A percentile compares a stretch with the other conserved stretches of the same genome.
These are phyloP conservation scores for Hyphodiscus sp. DNA, from an alignment of 2,329 filamentous ascomycete species.

Conservation along the genomic window DNA sequence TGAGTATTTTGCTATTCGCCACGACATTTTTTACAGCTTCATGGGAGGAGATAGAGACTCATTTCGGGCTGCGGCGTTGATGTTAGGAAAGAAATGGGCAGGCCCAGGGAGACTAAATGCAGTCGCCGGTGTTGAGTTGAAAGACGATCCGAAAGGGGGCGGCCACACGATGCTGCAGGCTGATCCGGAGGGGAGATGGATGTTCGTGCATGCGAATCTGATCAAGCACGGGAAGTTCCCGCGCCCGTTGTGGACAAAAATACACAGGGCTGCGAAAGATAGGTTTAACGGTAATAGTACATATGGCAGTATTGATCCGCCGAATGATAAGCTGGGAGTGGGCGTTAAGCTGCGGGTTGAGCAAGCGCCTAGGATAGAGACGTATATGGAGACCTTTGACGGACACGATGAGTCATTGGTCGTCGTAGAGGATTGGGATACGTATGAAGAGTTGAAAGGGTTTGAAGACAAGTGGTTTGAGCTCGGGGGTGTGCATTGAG, in stretches of 20 bases:
- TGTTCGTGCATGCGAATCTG: slow-evolving; percentile 21
- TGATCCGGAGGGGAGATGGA: slow-evolving; percentile 14
- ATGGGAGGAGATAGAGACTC: slow-evolving; percentile 18
- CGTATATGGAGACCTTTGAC: slow-evolving; percentile 10
- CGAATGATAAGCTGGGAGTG: slow-evolving; percentile 14
- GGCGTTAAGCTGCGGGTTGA: slow-evolving; percentile 15
- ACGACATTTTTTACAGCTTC: slow-evolving; percentile 16
- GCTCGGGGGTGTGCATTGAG: slow-evolving; percentile 15
- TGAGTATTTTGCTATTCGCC: slow-evolving; percentile 15
- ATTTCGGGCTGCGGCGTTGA: slow-evolving; percentile 13
- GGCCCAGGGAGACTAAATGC: slow-evolving; percentile 14
- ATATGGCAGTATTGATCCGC: slow-evolving; percentile 15
- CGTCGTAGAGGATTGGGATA: slow-evolving; percentile 15
- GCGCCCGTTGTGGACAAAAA: slow-evolving; percentile 12
- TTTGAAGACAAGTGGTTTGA: slow-evolving; percentile 18
- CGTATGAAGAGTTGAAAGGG: slow-evolving; percentile 15
- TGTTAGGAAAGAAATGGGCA: slow-evolving; percentile 11
- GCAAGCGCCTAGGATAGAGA: slow-evolving; percentile 6
- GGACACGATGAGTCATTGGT: slow-evolving; percentile 13
- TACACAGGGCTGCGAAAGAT: slow-evolving; percentile 12
- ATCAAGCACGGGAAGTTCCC: slow-evolving; percentile 14
- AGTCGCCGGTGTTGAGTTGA: not conserved
- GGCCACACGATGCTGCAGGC: slow-evolving; percentile 20
- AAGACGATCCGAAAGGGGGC: slow-evolving; percentile 1
- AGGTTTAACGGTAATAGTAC: slow-evolving; percentile 10